Evolutionary conservation across 2,329 filamentous ascomycete genomes (phyloP).

Genomic region (Nannizziopsis arthrosporioides): DNA sequence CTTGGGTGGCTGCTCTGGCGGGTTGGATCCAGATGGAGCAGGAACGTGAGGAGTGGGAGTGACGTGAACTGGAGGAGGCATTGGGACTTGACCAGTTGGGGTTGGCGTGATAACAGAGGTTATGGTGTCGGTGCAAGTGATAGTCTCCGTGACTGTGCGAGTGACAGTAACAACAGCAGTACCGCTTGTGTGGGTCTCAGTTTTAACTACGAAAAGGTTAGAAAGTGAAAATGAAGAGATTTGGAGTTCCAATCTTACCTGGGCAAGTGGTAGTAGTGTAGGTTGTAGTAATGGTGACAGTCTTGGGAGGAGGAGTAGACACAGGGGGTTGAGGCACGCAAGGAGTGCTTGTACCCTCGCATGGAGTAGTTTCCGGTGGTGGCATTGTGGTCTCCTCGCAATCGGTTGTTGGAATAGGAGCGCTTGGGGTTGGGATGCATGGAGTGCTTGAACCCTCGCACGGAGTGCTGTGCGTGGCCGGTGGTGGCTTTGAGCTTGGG

Average conservation of each 20-base stretch:
- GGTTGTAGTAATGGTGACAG: slow-evolving; percentile 14
- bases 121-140: slow-evolving; percentile 19
- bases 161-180: slow-evolving; percentile 18
- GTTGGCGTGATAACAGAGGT: slow-evolving; percentile 11
- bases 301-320: not conserved
- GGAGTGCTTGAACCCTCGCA: slow-evolving; percentile 3
- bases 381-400: slow-evolving; percentile 6
- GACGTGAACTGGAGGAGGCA: not conserved
- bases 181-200: slow-evolving; percentile 16
- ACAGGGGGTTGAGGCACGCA: not conserved
- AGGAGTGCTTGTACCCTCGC: slow-evolving; percentile 3
- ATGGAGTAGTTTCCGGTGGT: slow-evolving; percentile 3
- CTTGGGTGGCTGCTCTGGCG: not conserved
- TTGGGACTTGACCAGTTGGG: not conserved
- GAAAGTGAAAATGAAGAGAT: not conserved
- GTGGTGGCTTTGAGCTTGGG: slow-evolving; percentile 4
- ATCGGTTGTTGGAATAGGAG: not conserved
- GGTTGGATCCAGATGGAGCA: not conserved
- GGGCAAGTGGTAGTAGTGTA: slow-evolving; percentile 24
- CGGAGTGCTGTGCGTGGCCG: slow-evolving; percentile 11
- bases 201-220: slow-evolving; percentile 12
- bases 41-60: not conserved
- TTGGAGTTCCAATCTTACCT: slow-evolving; percentile 16
- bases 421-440: not conserved
- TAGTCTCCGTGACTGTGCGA: slow-evolving; percentile 17